These are phyloP conservation scores for Entrophospora sp. DNA, from an alignment of 192 early-diverging fungal genomes.

Conservation along the genomic window DNA sequence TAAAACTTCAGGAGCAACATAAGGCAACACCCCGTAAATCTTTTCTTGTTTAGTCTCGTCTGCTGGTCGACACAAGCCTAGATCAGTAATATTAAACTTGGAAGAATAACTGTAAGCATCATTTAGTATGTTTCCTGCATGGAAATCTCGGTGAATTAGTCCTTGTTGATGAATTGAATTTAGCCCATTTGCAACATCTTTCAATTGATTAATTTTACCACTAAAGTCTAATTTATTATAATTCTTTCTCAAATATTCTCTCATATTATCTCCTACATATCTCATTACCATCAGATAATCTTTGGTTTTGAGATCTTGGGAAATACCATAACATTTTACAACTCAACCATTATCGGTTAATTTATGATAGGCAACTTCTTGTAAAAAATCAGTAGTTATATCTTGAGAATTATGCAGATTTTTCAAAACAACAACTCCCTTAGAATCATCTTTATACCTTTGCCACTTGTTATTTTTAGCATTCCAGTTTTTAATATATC, in stretches of 20 bases:
- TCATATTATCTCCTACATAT: background rate
- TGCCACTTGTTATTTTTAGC: background rate
- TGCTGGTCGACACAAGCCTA: background rate
- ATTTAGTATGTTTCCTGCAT: constrained; percentile 10
- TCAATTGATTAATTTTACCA: background rate
- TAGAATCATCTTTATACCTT: background rate
- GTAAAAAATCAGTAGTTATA: background rate
- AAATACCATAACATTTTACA: background rate
- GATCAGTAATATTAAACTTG: background rate
- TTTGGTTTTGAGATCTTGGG: background rate
- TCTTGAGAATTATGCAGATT: background rate
- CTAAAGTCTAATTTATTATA: background rate
- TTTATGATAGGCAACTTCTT: background rate
- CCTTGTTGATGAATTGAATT: background rate
- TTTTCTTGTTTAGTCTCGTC: background rate
- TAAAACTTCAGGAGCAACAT: constrained; percentile 31
- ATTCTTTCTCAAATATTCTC: background rate
- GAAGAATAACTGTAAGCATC: background rate
- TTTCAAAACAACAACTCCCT: constrained; percentile 5
- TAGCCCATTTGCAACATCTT: background rate
- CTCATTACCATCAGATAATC: background rate
- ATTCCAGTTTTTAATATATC: background rate
- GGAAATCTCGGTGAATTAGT: constrained; percentile 5
- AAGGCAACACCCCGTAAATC: constrained; percentile 24
- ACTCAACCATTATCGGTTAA: background rate